Percentiles rank a stretch among this genome's conserved stretches.
Conservation (phyloP, 768 basidiomycete species). For the Suillus subaureus region DNA sequence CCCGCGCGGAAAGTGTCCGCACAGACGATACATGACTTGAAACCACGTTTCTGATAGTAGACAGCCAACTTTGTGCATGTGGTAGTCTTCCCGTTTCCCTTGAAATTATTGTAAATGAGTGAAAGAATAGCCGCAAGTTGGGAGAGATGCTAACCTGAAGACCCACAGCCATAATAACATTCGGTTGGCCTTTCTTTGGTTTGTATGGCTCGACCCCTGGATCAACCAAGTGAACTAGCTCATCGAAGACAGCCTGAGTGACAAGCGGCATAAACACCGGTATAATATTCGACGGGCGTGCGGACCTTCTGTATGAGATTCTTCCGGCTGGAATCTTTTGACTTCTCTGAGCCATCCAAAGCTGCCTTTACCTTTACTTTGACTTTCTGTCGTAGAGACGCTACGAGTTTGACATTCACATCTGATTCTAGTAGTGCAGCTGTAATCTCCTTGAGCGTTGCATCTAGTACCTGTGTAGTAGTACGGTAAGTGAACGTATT, state of each 20-base stretch:
- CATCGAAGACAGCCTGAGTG: slow-evolving; percentile 89
- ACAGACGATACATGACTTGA: slow-evolving; percentile 96
- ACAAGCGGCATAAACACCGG: slow-evolving; percentile 16
- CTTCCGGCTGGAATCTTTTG: slow-evolving; percentile 81
- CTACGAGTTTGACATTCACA: slow-evolving; percentile 97
- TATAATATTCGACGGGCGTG: background rate
- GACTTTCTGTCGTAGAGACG: slow-evolving; percentile 84
- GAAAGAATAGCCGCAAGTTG: slow-evolving; percentile 1
- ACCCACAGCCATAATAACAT: slow-evolving; percentile 97
- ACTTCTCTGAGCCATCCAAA: slow-evolving; percentile 71
- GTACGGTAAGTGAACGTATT: slow-evolving; percentile 14
- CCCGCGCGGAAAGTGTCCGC: slow-evolving; percentile 99
- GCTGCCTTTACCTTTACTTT: slow-evolving; percentile 87
- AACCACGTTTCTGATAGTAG: slow-evolving; percentile 94
- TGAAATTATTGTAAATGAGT: slow-evolving; percentile 13
- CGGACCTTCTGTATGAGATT: slow-evolving; percentile 89
- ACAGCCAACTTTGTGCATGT: slow-evolving; percentile 99
- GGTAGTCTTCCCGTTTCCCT: slow-evolving; percentile 99
- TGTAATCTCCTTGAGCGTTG: slow-evolving; percentile 92
- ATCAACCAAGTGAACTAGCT: slow-evolving; percentile 93
- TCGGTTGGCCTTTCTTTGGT: slow-evolving; percentile 91
- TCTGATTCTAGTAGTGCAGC: slow-evolving; percentile 94
- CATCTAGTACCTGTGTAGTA: slow-evolving; percentile 79
- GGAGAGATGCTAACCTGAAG: slow-evolving; percentile 65
- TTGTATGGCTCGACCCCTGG: slow-evolving; percentile 96